phyloP scores from a whole-genome alignment of 2,329 filamentous ascomycete species.

The Diaporthe destruens region DNA sequence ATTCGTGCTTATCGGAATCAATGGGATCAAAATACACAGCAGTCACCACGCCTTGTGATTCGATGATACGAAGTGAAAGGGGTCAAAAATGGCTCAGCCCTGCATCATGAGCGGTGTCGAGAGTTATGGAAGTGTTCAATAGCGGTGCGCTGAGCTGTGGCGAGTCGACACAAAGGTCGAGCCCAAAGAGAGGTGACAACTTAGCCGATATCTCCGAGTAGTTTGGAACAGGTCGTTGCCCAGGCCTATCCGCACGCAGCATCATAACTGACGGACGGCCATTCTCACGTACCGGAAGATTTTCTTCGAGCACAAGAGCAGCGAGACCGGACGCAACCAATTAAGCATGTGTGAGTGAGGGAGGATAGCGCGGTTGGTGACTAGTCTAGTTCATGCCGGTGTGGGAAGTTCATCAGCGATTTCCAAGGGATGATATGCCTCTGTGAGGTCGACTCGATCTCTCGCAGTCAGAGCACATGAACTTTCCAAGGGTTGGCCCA shows the following conservation, averaged over 20 bases:
- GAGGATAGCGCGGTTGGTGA: background rate
- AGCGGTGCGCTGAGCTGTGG: no score
- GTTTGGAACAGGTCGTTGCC: background rate
- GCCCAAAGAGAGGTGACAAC: background rate
- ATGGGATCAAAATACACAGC: conserved; percentile 31
- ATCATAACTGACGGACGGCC: no score
- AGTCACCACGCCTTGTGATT: background rate
- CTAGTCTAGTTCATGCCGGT: background rate
- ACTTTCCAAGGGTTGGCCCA: background rate
- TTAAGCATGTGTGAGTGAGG: background rate
- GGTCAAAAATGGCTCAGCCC: background rate
- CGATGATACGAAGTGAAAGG: background rate
- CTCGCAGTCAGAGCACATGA: background rate
- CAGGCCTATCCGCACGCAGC: background rate
- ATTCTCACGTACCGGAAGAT: background rate
- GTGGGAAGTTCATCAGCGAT: background rate
- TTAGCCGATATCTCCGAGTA: background rate
- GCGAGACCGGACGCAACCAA: background rate
- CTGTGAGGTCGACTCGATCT: background rate
- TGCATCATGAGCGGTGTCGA: background rate
- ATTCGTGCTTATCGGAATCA: conserved; percentile 39
- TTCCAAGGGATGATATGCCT: background rate
- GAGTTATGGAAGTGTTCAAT: background rate
- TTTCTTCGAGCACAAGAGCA: background rate
- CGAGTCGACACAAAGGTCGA: background rate